Conservation (phyloP, 192 early-diverging fungal genomes). For the Entomortierella lignicola region DNA sequence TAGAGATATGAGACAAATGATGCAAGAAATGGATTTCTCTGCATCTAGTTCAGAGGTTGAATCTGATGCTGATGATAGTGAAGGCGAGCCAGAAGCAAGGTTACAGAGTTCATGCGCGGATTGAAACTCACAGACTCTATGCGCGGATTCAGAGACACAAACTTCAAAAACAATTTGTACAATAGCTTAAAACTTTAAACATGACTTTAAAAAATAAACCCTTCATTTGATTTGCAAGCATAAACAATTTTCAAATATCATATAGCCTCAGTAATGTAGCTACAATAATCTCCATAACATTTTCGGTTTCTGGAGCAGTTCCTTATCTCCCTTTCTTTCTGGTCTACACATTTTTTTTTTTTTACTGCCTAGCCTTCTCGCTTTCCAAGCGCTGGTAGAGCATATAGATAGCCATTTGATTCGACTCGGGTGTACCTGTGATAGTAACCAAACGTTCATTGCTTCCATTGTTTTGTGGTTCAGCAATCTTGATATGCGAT, state of each 20-base stretch:
- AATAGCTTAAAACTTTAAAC: no score
- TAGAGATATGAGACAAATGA: conserved; percentile 22
- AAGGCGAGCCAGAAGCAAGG: no score
- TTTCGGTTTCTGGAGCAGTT: no score
- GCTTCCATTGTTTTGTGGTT: conserved; percentile 66
- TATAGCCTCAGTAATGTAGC: no score
- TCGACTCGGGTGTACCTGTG: conserved; percentile 86
- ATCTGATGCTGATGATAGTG: conserved; percentile 1
- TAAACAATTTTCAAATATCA: no score
- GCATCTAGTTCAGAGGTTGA: background rate
- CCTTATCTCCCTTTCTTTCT: no score
- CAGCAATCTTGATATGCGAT: conserved; percentile 90
- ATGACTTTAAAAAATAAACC: background rate
- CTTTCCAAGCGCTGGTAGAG: conserved; percentile 89
- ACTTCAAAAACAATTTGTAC: no score
- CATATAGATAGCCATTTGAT: conserved; percentile 93
- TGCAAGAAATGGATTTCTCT: conserved; percentile 38
- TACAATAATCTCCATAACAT: no score
- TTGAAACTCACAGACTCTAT: no score
- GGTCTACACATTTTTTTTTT: background rate
- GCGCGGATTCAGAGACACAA: no score
- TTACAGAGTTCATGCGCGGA: no score
- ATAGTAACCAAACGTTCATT: conserved; percentile 92
- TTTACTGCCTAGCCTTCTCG: conserved; percentile 69
- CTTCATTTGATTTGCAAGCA: background rate